Conservation (phyloP, 345 rosid genomes). For the Pseudoturritis turrita region DNA sequence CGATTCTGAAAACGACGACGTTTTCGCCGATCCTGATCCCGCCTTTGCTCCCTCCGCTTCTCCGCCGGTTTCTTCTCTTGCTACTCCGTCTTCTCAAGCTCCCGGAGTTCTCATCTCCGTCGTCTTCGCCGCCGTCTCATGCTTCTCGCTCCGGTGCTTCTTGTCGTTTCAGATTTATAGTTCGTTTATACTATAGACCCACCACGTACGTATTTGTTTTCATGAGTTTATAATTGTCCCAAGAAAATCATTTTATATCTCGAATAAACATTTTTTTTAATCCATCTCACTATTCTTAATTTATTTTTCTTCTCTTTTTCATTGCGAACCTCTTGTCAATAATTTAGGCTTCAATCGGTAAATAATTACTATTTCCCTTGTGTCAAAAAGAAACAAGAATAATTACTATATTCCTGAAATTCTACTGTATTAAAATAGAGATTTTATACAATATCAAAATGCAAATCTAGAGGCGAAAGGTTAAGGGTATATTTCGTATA, state of each 20-base stretch:
- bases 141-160: constrained; percentile 29
- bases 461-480: not conserved
- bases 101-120: not conserved
- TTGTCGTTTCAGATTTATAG: constrained; percentile 6
- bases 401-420: too few species aligned
- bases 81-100: constrained; percentile 26
- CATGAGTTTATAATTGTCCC: constrained; percentile 12
- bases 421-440: too few species aligned
- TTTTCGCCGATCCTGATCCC: constrained; percentile 37
- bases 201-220: constrained; percentile 1
- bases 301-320: not conserved
- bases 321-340: not conserved
- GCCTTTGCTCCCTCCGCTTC: constrained; percentile 47
- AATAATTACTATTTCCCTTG: too few species aligned
- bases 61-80: constrained; percentile 39
- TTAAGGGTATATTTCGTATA: not conserved
- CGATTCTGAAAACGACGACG: constrained; percentile 41
- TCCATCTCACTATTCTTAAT: not conserved
- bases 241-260: not conserved
- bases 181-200: not conserved
- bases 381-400: too few species aligned
- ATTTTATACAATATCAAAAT: not conserved
- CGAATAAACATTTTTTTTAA: not conserved
- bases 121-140: constrained; percentile 2
- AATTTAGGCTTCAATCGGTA: not conserved